Conservation (phyloP, 306 rosid species). For the Arachis stenosperma region DNA sequence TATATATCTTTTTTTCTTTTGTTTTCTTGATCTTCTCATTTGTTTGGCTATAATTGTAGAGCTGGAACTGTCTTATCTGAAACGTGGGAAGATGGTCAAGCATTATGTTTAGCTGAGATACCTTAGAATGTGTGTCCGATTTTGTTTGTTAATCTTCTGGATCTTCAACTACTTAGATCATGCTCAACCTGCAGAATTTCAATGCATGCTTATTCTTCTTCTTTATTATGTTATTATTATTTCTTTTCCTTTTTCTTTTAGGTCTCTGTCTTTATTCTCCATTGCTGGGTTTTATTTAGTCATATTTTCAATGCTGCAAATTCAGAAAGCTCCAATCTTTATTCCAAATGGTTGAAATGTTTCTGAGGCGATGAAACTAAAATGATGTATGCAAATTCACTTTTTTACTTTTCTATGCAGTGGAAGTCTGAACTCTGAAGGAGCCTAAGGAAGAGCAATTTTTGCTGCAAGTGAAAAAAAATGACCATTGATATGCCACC, state of each 20-base stretch:
- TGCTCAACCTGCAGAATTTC: constrained; percentile 31
- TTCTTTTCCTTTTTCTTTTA: not conserved
- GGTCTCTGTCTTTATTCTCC: not conserved
- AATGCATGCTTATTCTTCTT: constrained; percentile 18
- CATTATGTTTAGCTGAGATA: not conserved
- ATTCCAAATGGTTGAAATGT: not conserved
- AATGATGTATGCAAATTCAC: not conserved
- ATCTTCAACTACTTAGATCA: constrained; percentile 24
- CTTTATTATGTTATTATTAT: not conserved
- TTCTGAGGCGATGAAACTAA: constrained; percentile 5
- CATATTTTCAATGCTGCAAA: constrained; percentile 6
- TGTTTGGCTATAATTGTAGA: too few species aligned
- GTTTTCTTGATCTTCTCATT: too few species aligned
- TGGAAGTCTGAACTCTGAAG: not conserved
- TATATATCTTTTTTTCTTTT: too few species aligned
- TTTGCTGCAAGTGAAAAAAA: constrained; percentile 27
- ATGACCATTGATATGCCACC: constrained; percentile 68
- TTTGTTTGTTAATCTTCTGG: constrained; percentile 10
- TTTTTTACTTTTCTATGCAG: not conserved
- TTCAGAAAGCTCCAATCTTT: not conserved
- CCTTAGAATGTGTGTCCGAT: not conserved
- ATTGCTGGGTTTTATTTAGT: too few species aligned
- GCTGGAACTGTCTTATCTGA: too few species aligned
- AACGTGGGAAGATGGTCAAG: too few species aligned
- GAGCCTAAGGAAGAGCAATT: constrained; percentile 22